These are phyloP conservation scores for Rhizophora mangle DNA, from an alignment of 345 rosid species.

Conservation along the genomic window DNA sequence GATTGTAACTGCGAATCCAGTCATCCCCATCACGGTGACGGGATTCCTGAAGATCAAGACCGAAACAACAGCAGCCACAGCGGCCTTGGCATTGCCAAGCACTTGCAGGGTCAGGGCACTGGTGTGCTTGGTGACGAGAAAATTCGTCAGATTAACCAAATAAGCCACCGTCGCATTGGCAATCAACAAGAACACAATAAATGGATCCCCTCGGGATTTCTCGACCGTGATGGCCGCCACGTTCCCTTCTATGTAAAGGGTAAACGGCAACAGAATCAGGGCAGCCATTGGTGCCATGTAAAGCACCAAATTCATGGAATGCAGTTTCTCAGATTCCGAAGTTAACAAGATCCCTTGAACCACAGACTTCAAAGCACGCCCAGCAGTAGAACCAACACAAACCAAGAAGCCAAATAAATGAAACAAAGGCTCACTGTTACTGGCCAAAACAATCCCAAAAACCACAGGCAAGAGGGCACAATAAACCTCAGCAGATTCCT, in stretches of 20 bases:
- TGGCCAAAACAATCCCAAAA: conserved; percentile 85
- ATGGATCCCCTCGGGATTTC: conserved; percentile 65
- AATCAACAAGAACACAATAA: conserved; percentile 61
- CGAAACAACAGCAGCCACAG: conserved; percentile 90
- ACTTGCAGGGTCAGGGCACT: conserved; percentile 97
- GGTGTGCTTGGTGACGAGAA: conserved; percentile 95
- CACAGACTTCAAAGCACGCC: conserved; percentile 92
- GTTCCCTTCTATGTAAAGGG: conserved; percentile 91
- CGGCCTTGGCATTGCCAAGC: conserved; percentile 98
- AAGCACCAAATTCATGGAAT: conserved; percentile 86
- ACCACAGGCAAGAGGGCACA: conserved; percentile 87
- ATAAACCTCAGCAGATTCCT: conserved; percentile 81
- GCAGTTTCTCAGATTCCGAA: conserved; percentile 88
- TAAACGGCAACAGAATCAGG: conserved; percentile 76
- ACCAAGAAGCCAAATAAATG: conserved; percentile 89
- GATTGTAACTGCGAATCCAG: conserved; percentile 82
- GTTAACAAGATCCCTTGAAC: conserved; percentile 79
- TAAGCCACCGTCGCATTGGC: conserved; percentile 98
- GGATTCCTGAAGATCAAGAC: conserved; percentile 91
- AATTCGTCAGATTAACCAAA: conserved; percentile 88
- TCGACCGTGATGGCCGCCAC: conserved; percentile 67
- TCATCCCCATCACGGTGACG: conserved; percentile 84
- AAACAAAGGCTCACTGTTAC: conserved; percentile 88
- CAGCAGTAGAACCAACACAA: conserved; percentile 91
- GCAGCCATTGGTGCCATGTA: conserved; percentile 99